These are phyloP conservation scores for Quillaja saponaria DNA, from an alignment of 306 rosid genomes.

Conservation along the genomic window DNA sequence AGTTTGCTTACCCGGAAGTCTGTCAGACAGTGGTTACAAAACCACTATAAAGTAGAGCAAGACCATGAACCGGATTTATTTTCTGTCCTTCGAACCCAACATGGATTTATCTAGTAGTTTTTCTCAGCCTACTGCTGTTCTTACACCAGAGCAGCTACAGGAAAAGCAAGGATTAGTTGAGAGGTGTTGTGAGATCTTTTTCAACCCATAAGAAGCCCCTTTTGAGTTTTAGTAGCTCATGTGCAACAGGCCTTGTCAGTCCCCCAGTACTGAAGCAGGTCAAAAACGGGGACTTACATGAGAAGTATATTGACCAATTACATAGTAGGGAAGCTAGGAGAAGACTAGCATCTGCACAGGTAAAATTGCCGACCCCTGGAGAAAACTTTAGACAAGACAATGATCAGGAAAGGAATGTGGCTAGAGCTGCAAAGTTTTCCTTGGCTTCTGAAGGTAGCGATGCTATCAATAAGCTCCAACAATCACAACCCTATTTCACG, in stretches of 20 bases:
- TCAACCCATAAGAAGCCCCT: slow-evolving; percentile 49
- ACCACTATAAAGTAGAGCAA: slow-evolving; percentile 39
- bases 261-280: slow-evolving; percentile 79
- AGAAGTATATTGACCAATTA: slow-evolving; percentile 75
- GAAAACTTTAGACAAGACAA: slow-evolving; percentile 30
- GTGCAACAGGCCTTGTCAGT: slow-evolving; percentile 48
- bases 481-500: slow-evolving; percentile 32
- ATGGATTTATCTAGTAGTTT: slow-evolving; percentile 38
- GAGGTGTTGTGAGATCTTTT: slow-evolving; percentile 45
- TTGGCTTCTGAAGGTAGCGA: slow-evolving; percentile 75
- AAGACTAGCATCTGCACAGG: slow-evolving; percentile 39
- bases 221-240: slow-evolving; percentile 53
- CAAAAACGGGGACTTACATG: slow-evolving; percentile 67
- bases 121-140: slow-evolving; percentile 35
- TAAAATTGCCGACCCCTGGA: slow-evolving; percentile 12
- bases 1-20: slow-evolving; percentile 50
- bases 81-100: slow-evolving; percentile 69
- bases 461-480: slow-evolving; percentile 59
- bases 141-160: slow-evolving; percentile 55
- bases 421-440: slow-evolving; percentile 65
- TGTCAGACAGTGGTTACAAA: slow-evolving; percentile 46
- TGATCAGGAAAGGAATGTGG: slow-evolving; percentile 37
- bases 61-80: slow-evolving; percentile 69
- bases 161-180: slow-evolving; percentile 42
- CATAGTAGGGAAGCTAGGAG: slow-evolving; percentile 69